Evolutionary conservation across 1,139 yeast genomes (phyloP).

Genomic region (Yamadazyma membranifaciens): DNA sequence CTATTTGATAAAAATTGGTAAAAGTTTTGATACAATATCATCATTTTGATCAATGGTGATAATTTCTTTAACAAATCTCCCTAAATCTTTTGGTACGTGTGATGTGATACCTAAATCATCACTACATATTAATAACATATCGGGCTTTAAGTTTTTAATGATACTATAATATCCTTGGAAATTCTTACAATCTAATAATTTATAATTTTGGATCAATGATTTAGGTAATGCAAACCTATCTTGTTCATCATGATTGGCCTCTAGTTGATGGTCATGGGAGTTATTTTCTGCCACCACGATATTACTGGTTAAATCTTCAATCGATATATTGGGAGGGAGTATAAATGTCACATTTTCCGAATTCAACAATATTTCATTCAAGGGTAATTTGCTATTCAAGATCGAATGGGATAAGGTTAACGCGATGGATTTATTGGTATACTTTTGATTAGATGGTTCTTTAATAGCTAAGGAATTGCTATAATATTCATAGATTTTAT

Average conservation of each 20-base stretch:
- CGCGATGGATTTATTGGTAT: conserved; percentile 38
- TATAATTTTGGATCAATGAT: conserved; percentile 34
- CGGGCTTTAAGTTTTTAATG: conserved; percentile 43
- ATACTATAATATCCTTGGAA: conserved; percentile 43
- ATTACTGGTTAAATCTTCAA: conserved; percentile 35
- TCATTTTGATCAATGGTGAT: conserved; percentile 23
- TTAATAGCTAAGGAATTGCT: conserved; percentile 4
- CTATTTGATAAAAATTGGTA: conserved; percentile 15
- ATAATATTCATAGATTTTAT: conserved; percentile 30
- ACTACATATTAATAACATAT: conserved; percentile 40
- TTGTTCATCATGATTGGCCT: conserved; percentile 8
- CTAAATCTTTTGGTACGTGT: conserved; percentile 36
- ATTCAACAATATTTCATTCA: conserved; percentile 37
- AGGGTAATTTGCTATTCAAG: conserved; percentile 37
- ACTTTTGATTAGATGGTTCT: conserved; percentile 17
- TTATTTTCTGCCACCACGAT: conserved; percentile 3
- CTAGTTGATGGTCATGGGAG: neutral
- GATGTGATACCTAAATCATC: conserved; percentile 42
- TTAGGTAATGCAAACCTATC: conserved; percentile 13
- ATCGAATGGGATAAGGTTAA: conserved; percentile 45
- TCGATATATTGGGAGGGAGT: conserved; percentile 44
- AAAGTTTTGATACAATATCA: conserved; percentile 13
- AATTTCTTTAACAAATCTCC: conserved; percentile 39
- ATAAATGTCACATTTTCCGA: conserved; percentile 46
- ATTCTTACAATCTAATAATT: conserved; percentile 41